Conservation (phyloP, 208 protist species). For the Trichomonas tenax region DNA sequence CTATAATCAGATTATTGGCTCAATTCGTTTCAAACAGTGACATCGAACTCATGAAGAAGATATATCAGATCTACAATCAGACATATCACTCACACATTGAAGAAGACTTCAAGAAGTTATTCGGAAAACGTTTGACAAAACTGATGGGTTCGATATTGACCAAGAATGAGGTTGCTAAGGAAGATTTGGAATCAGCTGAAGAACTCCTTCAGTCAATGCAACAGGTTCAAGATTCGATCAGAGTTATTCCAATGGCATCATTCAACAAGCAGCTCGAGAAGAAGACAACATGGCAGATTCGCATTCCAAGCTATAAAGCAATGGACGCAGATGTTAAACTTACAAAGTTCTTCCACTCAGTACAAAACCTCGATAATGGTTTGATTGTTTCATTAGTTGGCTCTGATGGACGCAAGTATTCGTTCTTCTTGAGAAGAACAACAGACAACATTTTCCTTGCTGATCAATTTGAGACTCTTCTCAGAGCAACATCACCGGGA, state of each 20-base stretch:
- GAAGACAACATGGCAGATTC: not conserved
- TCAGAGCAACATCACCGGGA: not conserved
- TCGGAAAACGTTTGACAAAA: not conserved
- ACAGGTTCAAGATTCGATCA: not conserved
- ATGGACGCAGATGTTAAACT: not conserved
- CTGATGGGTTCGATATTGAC: no score
- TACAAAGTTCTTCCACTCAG: not conserved
- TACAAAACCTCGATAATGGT: not conserved
- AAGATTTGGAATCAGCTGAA: not conserved
- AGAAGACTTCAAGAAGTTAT: not conserved
- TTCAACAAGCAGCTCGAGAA: not conserved
- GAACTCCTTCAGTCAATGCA: not conserved
- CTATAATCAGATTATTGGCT: not conserved
- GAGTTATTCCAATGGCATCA: not conserved
- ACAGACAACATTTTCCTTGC: not conserved
- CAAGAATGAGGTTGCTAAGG: not conserved
- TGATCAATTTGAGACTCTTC: not conserved
- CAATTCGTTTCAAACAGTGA: not conserved
- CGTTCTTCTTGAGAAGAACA: not conserved
- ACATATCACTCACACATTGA: not conserved
- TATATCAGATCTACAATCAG: not conserved
- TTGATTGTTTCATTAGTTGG: not conserved
- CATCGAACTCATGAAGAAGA: not conserved
- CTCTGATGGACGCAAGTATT: not conserved
- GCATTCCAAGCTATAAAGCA: not conserved